These are phyloP conservation scores for Anthoceros angustus DNA, from an alignment of 225 moss, liverwort and hornwort species.

Conservation along the genomic window DNA sequence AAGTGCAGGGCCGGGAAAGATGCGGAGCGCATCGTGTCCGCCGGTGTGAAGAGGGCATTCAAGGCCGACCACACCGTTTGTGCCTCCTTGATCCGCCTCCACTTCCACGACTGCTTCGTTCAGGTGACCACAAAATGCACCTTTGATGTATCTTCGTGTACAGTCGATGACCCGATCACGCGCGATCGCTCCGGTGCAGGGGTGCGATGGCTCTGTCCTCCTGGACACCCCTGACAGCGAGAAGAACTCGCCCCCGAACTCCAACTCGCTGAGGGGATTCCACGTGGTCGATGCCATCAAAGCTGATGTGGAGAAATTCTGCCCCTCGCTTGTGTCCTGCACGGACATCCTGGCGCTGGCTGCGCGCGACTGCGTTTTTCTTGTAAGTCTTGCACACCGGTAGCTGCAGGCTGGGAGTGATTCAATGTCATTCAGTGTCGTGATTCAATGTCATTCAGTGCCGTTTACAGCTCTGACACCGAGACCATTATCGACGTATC, in stretches of 20 bases:
- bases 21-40: neutral
- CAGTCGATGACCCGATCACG: too few species aligned
- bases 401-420: too few species aligned
- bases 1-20: neutral
- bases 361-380: neutral
- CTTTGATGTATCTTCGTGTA: neutral
- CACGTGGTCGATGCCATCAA: conserved; percentile 7
- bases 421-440: too few species aligned
- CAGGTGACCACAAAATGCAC: neutral
- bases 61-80: neutral
- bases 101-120: too few species aligned
- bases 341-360: conserved; percentile 6
- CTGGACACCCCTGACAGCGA: conserved; percentile 9
- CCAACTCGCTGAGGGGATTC: conserved; percentile 2
- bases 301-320: neutral
- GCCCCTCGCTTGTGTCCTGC: conserved; percentile 9
- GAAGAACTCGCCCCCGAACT: conserved; percentile 6
- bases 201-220: conserved; percentile 10
- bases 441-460: too few species aligned
- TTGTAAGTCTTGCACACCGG: neutral
- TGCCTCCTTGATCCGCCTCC: conserved; percentile 6
- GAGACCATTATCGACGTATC: too few species aligned
- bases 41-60: neutral
- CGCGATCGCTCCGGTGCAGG: neutral
- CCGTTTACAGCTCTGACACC: too few species aligned